Base-by-base conservation (phyloP, 1,284 basidiomycete genomes). In the Cryptococcus wingfieldii region DNA sequence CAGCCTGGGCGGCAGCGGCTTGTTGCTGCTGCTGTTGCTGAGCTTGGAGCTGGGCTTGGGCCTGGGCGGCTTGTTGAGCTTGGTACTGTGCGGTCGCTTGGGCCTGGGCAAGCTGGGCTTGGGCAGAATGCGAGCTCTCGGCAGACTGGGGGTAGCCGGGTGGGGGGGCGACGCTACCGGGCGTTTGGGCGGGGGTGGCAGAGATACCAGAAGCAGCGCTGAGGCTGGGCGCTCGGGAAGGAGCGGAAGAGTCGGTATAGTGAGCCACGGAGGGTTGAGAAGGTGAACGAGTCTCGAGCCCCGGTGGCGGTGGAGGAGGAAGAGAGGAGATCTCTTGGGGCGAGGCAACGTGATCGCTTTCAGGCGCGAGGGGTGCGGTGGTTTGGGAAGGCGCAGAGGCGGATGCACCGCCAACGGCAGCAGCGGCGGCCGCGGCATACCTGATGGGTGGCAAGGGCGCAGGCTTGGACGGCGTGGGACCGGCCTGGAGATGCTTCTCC, bases 391-490 rank as follows among this genome's bases (percentile, higher is more conserved):
- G 64, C 19, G 70, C 43, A 49, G 70, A 41, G 39, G 67, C 52
- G 48, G 75, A 47, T 47, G 77, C 58, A 37, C 66, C 60, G 7
- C 71, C 73, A 14, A 88, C 87, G 4, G 89, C 90, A 0, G 90
- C 91, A 1, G 91, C 92, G 2, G 92, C 93, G 0, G 91, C 92
- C 8, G 90, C 85, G 37, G 94, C 89, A 70, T 97, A 97, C 50
- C 89, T 83, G 69, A 95, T 90, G 1, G 83, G 81, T 27, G 91
- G 88, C 51, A 89, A 72, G 19, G 83, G 74, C n/a, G 80, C 70
- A 27, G 72, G 65, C 50, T 74, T 70, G 12, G 82, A 75, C 25
- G 76, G 62, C 2, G 64, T 59, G 6, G 71, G 57, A 0, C 61
- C 59, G 6, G 65, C 27, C 16, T 18, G 19, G 16, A 19, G 5